Conservation (phyloP, 495 filamentous ascomycete species). For the Trypethelium eluteriae region DNA sequence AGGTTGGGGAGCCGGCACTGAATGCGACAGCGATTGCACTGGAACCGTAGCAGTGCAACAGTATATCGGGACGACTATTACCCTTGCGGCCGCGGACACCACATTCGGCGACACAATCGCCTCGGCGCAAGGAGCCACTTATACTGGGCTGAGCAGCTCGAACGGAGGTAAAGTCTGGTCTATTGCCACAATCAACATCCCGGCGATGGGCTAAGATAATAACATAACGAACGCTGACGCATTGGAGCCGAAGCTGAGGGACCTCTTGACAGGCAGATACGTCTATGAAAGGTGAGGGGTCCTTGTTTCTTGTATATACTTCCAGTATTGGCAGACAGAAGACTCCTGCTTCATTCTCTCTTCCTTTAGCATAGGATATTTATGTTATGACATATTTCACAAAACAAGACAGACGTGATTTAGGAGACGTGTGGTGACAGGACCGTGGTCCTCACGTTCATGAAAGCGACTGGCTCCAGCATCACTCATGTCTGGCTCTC, state of each 20-base stretch:
- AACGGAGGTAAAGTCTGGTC: slow-evolving; percentile 36
- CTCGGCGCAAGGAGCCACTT: slow-evolving; percentile 28
- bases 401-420: no score
- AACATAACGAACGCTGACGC: no score
- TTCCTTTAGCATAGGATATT: no score
- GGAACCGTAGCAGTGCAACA: slow-evolving; percentile 34
- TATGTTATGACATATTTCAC: no score
- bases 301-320: neutral
- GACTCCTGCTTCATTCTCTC: no score
- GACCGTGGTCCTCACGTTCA: no score
- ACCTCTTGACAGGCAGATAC: neutral
- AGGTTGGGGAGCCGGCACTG: slow-evolving; percentile 37
- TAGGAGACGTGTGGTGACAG: no score
- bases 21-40: slow-evolving; percentile 35
- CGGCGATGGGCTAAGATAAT: slow-evolving; percentile 27
- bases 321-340: no score
- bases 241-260: neutral
- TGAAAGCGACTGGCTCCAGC: no score
- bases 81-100: slow-evolving; percentile 31
- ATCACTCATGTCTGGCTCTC: no score
- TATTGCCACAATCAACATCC: slow-evolving; percentile 33
- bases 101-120: slow-evolving; percentile 37
- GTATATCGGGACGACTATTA: slow-evolving; percentile 37
- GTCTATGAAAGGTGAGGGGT: neutral
- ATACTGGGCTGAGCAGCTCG: slow-evolving; percentile 31